Evolutionary conservation across 2,329 filamentous ascomycete genomes (phyloP).

Genomic region (Zymoseptoria brevis): DNA sequence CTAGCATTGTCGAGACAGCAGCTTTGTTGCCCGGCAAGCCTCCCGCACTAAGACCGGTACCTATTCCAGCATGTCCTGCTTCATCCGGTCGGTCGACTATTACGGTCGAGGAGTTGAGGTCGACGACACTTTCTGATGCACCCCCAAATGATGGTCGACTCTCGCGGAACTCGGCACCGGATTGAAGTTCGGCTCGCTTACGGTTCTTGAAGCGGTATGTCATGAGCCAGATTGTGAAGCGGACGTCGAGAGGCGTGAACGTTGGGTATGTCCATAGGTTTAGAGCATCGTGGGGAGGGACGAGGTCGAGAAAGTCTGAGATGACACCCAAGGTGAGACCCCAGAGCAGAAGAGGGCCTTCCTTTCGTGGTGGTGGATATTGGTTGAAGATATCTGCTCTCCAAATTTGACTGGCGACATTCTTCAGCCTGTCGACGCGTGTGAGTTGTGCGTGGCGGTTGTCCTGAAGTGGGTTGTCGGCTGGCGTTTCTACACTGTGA

Average conservation of each 20-base stretch:
- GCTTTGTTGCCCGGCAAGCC: constrained; percentile 30
- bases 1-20: constrained; percentile 42
- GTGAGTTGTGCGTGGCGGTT: constrained; percentile 19
- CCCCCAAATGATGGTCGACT: constrained; percentile 22
- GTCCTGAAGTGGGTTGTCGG: constrained; percentile 18
- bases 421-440: constrained; percentile 8
- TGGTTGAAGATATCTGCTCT: constrained; percentile 24
- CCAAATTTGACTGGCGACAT: constrained; percentile 12
- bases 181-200: constrained; percentile 35
- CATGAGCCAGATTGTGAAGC: constrained; percentile 51
- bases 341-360: constrained; percentile 54
- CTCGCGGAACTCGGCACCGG: constrained; percentile 20
- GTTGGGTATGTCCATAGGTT: constrained; percentile 60
- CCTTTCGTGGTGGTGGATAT: constrained; percentile 28
- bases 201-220: constrained; percentile 50
- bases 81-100: constrained; percentile 31
- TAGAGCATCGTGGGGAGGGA: constrained; percentile 56
- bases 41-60: constrained; percentile 33
- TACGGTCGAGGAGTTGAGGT: constrained; percentile 6
- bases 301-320: constrained; percentile 58
- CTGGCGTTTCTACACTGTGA: constrained; percentile 39
- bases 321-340: constrained; percentile 60
- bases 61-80: constrained; percentile 39
- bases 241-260: constrained; percentile 56
- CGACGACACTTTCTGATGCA: constrained; percentile 17